phyloP scores from a whole-genome alignment of 2,329 filamentous ascomycete genomes.

The Neurospora crassa region DNA sequence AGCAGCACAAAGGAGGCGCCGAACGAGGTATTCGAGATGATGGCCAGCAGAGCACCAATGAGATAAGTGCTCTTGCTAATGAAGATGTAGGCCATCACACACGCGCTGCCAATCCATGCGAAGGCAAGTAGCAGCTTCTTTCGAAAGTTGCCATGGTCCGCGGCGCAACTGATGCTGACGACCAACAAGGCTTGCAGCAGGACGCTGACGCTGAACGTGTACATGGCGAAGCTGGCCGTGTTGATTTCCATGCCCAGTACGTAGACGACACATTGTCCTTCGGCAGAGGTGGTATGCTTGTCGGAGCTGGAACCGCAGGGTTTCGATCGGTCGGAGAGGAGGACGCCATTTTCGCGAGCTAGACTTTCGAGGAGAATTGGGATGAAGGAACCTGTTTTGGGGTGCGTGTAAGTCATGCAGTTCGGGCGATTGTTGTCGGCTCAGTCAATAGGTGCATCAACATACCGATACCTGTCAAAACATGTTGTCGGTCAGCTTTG shows the following conservation, averaged over 20 bases:
- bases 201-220: slow-evolving; percentile 91
- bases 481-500: slow-evolving; percentile 4
- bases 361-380: slow-evolving; percentile 92
- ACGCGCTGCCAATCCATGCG: slow-evolving; percentile 67
- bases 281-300: slow-evolving; percentile 29
- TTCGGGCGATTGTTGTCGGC: background rate
- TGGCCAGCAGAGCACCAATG: slow-evolving; percentile 72
- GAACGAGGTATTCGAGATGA: slow-evolving; percentile 88
- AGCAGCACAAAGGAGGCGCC: slow-evolving; percentile 91
- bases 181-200: slow-evolving; percentile 82
- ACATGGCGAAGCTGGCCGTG: slow-evolving; percentile 93
- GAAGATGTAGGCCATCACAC: slow-evolving; percentile 83
- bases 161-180: slow-evolving; percentile 91
- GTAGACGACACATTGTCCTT: slow-evolving; percentile 70
- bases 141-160: slow-evolving; percentile 86
- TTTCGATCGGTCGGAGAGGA: slow-evolving; percentile 65
- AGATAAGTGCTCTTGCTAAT: slow-evolving; percentile 68
- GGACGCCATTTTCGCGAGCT: slow-evolving; percentile 81
- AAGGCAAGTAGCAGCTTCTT: slow-evolving; percentile 84
- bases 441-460: background rate
- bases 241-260: slow-evolving; percentile 82
- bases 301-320: slow-evolving; percentile 62
- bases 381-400: slow-evolving; percentile 69
- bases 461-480: slow-evolving; percentile 16
- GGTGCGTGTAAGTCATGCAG: background rate